These are phyloP conservation scores for Pleurotus pulmonarius DNA, from an alignment of 768 basidiomycete species.

Conservation along the genomic window DNA sequence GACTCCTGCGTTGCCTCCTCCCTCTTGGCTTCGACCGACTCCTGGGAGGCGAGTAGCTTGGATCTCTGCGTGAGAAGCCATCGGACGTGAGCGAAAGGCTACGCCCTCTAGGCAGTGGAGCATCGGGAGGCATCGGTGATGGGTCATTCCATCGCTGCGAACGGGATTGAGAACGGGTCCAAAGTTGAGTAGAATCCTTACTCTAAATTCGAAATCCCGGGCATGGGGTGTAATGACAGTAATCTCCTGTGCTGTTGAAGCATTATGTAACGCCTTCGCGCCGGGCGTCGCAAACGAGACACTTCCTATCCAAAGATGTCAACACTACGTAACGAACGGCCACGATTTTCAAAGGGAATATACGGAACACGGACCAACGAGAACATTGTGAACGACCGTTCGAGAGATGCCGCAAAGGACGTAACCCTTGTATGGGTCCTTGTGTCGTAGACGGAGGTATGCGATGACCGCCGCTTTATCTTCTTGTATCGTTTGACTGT, in stretches of 20 bases:
- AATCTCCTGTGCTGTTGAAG: conserved; percentile 81
- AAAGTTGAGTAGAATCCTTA: conserved; percentile 21
- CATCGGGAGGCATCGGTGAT: conserved; percentile 56
- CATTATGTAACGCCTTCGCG: conserved; percentile 73
- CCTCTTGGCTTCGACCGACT: neutral
- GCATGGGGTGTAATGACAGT: conserved; percentile 64
- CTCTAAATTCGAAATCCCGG: conserved; percentile 50
- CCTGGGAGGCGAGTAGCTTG: conserved; percentile 11
- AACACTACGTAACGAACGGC: conserved; percentile 47
- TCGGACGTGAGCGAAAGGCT: conserved; percentile 1
- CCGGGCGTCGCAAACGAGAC: conserved; percentile 76
- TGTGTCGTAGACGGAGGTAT: conserved; percentile 77
- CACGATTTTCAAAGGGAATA: conserved; percentile 7
- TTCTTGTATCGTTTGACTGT: conserved; percentile 70
- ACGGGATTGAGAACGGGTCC: conserved; percentile 4
- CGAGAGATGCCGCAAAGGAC: conserved; percentile 60
- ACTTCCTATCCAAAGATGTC: conserved; percentile 70
- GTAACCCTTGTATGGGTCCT: conserved; percentile 74
- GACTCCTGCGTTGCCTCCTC: conserved; percentile 1
- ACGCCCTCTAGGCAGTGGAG: conserved; percentile 12
- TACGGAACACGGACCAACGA: conserved; percentile 3
- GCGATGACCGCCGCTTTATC: conserved; percentile 80
- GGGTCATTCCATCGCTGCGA: conserved; percentile 67
- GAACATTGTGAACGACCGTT: conserved; percentile 13
- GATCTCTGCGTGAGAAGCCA: conserved; percentile 10